These are phyloP conservation scores for Neonectria punicea DNA, from an alignment of 2,329 filamentous ascomycete species.

Conservation along the genomic window DNA sequence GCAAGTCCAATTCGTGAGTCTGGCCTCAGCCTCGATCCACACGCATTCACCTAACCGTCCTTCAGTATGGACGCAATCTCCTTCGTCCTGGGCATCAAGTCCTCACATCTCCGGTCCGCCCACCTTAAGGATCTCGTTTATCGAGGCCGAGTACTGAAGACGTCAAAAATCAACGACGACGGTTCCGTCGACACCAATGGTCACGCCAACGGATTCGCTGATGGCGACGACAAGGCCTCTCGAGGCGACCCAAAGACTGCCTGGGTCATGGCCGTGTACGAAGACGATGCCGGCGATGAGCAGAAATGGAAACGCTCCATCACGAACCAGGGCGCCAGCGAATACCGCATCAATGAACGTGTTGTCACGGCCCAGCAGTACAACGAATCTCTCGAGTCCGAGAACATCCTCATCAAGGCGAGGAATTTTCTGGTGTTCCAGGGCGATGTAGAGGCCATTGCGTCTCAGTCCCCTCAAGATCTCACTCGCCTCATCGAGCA, in stretches of 20 bases:
- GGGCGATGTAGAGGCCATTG: slow-evolving; percentile 96
- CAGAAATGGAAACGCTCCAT: slow-evolving; percentile 97
- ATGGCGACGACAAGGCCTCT: slow-evolving; percentile 71
- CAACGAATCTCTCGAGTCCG: slow-evolving; percentile 89
- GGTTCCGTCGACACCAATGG: slow-evolving; percentile 77
- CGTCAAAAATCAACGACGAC: slow-evolving; percentile 91
- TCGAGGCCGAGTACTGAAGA: slow-evolving; percentile 91
- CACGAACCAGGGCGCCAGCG: slow-evolving; percentile 86
- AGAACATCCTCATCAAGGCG: slow-evolving; percentile 98
- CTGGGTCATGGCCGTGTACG: slow-evolving; percentile 99
- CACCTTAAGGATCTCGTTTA: slow-evolving; percentile 96
- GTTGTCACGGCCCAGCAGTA: slow-evolving; percentile 90
- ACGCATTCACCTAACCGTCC: slow-evolving; percentile 16
- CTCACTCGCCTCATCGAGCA: slow-evolving; percentile 95
- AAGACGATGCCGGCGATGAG: slow-evolving; percentile 94
- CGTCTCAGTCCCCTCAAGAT: slow-evolving; percentile 92
- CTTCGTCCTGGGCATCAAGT: slow-evolving; percentile 98
- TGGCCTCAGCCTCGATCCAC: slow-evolving; percentile 4
- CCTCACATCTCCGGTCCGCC: slow-evolving; percentile 93
- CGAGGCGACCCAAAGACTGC: slow-evolving; percentile 89
- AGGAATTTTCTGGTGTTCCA: slow-evolving; percentile 99
- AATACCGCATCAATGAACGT: slow-evolving; percentile 96
- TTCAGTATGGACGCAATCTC: slow-evolving; percentile 97
- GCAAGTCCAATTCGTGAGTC: slow-evolving; percentile 95
- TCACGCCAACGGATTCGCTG: slow-evolving; percentile 69